phyloP scores from a whole-genome alignment of 129 eudicot species.

The Chrysanthemum seticuspe region DNA sequence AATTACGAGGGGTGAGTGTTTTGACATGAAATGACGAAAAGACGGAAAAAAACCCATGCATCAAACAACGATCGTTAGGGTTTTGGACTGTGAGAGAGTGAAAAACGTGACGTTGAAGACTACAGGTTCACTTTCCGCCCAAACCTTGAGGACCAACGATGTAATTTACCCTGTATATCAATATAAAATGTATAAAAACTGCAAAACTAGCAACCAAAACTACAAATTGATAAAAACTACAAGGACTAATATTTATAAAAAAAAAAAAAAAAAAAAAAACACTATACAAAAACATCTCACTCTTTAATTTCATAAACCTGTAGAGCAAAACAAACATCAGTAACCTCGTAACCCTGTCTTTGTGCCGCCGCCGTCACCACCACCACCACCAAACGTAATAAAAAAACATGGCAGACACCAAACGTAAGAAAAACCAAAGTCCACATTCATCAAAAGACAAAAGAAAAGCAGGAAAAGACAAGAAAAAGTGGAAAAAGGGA shows the following conservation, averaged over 20 bases:
- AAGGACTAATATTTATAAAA: conserved; percentile 1
- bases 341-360: background rate
- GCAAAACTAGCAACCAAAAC: background rate
- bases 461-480: conserved; percentile 24
- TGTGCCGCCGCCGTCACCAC: conserved; percentile 7
- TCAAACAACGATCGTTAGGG: too few relatives aligned
- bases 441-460: conserved; percentile 10
- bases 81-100: too few relatives aligned
- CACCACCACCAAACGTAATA: background rate
- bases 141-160: background rate
- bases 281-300: too few relatives aligned
- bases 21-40: too few relatives aligned
- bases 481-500: conserved; percentile 45
- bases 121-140: too few relatives aligned
- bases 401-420: conserved; percentile 43
- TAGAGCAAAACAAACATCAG: background rate
- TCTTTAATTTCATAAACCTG: conserved; percentile 1
- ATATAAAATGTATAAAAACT: background rate
- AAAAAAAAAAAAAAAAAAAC: too few relatives aligned
- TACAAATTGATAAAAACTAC: background rate
- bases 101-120: too few relatives aligned
- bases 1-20: too few relatives aligned
- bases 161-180: background rate
- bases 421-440: conserved; percentile 24
- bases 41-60: too few relatives aligned